phyloP scores from a whole-genome alignment of 2,329 filamentous ascomycete species.

The Alternaria incomplexa region DNA sequence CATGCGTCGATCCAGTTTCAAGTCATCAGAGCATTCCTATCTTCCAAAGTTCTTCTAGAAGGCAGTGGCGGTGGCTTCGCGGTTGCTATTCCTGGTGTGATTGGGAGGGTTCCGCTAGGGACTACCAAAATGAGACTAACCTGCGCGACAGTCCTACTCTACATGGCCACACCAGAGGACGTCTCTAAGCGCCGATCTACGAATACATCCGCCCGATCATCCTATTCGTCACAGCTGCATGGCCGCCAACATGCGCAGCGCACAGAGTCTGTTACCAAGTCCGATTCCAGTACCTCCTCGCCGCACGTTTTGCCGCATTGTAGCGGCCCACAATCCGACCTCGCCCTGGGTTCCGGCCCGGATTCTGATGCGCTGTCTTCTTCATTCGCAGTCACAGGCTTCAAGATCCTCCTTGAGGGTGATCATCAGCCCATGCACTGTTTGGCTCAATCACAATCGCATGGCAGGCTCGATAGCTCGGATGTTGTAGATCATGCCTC shows the following conservation, averaged over 20 bases:
- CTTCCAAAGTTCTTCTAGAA: constrained; percentile 1
- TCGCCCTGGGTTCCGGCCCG: constrained; percentile 14
- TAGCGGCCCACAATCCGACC: constrained; percentile 23
- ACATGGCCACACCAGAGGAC: constrained; percentile 49
- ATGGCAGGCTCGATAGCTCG: constrained; percentile 38
- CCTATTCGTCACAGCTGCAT: constrained; percentile 29
- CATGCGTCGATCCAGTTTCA: background rate
- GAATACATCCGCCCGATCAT: constrained; percentile 21
- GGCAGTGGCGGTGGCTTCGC: constrained; percentile 1
- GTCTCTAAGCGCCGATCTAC: constrained; percentile 28
- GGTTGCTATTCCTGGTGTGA: constrained; percentile 3
- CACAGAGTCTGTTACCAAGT: constrained; percentile 26
- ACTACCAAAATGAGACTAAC: constrained; percentile 28
- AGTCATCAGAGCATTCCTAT: background rate
- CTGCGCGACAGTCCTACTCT: constrained; percentile 46
- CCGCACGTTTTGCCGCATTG: constrained; percentile 22
- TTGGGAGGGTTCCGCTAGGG: constrained; percentile 17
- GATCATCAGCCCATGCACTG: constrained; percentile 45
- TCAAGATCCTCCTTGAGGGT: constrained; percentile 52
- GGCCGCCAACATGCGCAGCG: constrained; percentile 28
- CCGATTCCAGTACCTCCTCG: constrained; percentile 25
- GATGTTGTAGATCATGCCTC: constrained; percentile 39
- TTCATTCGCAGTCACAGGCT: constrained; percentile 37
- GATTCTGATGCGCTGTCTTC: constrained; percentile 14
- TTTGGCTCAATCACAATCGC: constrained; percentile 45